Base-by-base conservation (phyloP, 1,139 yeast species). In the Saccharomyces hybrid region DNA sequence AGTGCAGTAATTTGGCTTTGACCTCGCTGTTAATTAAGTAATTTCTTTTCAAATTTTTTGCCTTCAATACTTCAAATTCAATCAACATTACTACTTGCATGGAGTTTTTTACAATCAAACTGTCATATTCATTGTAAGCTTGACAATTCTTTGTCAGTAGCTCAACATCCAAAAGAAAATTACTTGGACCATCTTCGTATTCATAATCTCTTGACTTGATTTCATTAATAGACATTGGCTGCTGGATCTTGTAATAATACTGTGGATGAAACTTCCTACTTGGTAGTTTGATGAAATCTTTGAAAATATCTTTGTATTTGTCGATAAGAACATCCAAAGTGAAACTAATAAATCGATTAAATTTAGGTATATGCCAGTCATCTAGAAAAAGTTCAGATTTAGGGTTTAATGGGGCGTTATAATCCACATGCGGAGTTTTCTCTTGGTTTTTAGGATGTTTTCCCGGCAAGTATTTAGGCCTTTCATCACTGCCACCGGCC, bases 221-320 rank as follows among this genome's bases (percentile, higher is more conserved):
- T 60, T 87, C 95, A 50, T 79, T 70, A 11, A 88, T 68, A 1
- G 93, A 83, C 8, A 87, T 79, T 2, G 96, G 95, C n/a, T 73
- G 67, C 27, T 71, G 70, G 38, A 88, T 82, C 56, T 84, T 75
- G 53, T 81, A 79, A 67, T 84, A 87, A 70, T 91, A 93, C 65
- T 88, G 95, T 0, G 97, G 96, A 61, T 87, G 89, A 44, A 80
- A 73, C 61, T 85, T 85, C 65, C 81, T 85, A 41, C 86, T 78
- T 2, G 96, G 97, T 47, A 88, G 73, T 62, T 83, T 82, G 55
- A 82, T 68, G 64, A 87, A 87, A 52, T 86, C 82, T 16, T 76
- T 76, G 20, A 78, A 77, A 34, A 82, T 65, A 62, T 72, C 32
- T 67, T 64, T 61, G 56, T 65, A 63, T n/a, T 66, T 63, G 52